Evolutionary conservation across 495 filamentous ascomycete genomes (phyloP).

Genomic region (Bombardia bombarda): DNA sequence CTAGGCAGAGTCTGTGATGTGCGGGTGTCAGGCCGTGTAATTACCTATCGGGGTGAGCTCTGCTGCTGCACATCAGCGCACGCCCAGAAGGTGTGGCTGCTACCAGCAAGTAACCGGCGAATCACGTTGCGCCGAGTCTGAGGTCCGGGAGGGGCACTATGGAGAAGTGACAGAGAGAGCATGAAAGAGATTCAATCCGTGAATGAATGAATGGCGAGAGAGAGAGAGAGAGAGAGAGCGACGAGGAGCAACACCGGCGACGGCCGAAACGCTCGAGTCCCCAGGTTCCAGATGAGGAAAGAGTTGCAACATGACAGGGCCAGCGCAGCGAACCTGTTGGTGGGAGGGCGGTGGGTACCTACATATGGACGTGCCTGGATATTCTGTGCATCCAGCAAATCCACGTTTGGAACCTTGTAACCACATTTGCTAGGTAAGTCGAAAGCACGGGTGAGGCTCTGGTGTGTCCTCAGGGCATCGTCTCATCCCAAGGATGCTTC

Average conservation of each 20-base stretch:
- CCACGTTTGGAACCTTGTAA: no score
- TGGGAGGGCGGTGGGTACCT: background rate
- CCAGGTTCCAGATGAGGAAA: slow-evolving; percentile 10
- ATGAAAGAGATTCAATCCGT: no score
- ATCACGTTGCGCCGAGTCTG: slow-evolving; percentile 10
- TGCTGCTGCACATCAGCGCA: slow-evolving; percentile 6
- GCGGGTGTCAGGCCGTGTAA: background rate
- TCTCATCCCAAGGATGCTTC: no score
- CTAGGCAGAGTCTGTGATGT: background rate
- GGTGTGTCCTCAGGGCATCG: no score
- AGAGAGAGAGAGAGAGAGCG: no score
- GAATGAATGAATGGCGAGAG: no score
- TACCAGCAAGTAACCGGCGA: slow-evolving; percentile 4
- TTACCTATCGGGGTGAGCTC: no score
- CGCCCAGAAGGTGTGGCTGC: slow-evolving; percentile 9
- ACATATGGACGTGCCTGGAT: no score
- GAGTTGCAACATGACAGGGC: slow-evolving; percentile 5
- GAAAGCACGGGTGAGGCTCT: no score
- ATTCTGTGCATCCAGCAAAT: no score
- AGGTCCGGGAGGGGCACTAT: background rate
- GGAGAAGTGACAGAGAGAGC: background rate
- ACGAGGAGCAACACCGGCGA: no score
- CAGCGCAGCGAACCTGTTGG: slow-evolving; percentile 2
- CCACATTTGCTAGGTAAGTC: no score
- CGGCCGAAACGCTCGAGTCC: slow-evolving; percentile 1